Conservation (phyloP, 169 alveolate genomes). For the Plasmodium reichenowi region DNA sequence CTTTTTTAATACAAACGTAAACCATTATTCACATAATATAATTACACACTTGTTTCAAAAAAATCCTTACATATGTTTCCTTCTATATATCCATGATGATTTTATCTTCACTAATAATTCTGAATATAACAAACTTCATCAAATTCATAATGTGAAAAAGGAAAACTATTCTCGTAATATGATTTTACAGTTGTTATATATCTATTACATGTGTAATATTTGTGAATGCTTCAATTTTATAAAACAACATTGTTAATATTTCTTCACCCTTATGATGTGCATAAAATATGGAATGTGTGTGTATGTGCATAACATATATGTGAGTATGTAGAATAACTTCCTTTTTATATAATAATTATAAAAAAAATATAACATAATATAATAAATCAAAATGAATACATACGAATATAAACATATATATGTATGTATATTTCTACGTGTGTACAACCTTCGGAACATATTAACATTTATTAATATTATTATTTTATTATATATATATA, state of each 20-base stretch:
- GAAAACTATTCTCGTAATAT: constrained; percentile 15
- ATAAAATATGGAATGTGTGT: too few species aligned
- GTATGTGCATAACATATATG: too few species aligned
- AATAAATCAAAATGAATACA: too few species aligned
- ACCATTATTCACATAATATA: constrained; percentile 11
- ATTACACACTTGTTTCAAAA: constrained; percentile 35
- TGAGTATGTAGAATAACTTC: too few species aligned
- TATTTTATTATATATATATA: background rate
- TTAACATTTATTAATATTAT: too few species aligned
- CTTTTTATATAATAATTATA: too few species aligned
- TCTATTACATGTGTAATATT: constrained; percentile 47
- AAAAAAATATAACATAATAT: too few species aligned
- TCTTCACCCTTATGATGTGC: background rate
- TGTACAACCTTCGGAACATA: too few species aligned
- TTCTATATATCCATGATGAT: constrained; percentile 49
- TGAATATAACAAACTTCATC: background rate
- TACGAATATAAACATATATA: too few species aligned
- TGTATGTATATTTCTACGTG: too few species aligned
- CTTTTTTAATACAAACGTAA: constrained; percentile 17
- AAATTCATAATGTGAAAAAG: constrained; percentile 5
- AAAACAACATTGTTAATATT: background rate
- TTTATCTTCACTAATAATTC: constrained; percentile 17
- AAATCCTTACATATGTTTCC: constrained; percentile 23
- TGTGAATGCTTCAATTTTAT: constrained; percentile 18
- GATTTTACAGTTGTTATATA: constrained; percentile 39